Percentiles rank a stretch among this genome's conserved stretches.
Evolutionary conservation across 192 early-diverging fungal genomes (phyloP).

Genomic region (Podila epigama): DNA sequence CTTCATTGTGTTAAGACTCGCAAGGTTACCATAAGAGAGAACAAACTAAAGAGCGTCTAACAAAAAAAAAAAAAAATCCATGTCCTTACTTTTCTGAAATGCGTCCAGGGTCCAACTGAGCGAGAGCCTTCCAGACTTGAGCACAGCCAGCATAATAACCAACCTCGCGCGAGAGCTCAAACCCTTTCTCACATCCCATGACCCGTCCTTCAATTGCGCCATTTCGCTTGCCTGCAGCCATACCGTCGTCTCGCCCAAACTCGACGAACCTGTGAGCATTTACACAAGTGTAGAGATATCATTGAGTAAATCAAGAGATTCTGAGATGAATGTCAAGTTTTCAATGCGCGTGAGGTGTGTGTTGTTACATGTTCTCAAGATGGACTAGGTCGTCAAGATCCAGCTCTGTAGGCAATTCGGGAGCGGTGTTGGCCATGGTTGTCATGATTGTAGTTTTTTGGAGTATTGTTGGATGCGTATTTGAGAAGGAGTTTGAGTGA

Average conservation of each 20-base stretch:
- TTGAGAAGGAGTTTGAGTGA: not conserved
- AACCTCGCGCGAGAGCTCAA: conserved; percentile 61
- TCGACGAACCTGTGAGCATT: conserved; percentile 59
- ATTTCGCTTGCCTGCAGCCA: conserved; percentile 54
- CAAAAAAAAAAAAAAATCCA: not conserved
- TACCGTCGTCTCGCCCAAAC: conserved; percentile 61
- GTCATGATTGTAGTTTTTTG: not conserved
- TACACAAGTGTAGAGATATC: not conserved
- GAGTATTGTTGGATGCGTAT: no score
- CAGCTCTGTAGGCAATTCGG: conserved; percentile 45
- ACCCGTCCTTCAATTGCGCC: conserved; percentile 62
- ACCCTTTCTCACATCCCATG: conserved; percentile 64
- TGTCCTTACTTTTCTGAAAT: conserved; percentile 54
- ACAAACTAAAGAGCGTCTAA: not conserved
- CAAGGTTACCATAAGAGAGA: not conserved
- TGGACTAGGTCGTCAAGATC: conserved; percentile 57
- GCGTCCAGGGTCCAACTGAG: conserved; percentile 26
- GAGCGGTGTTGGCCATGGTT: conserved; percentile 9
- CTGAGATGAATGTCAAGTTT: no score
- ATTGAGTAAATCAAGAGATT: not conserved
- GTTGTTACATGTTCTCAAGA: conserved; percentile 56
- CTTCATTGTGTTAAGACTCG: no score
- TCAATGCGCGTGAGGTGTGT: not conserved
- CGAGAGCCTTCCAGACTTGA: conserved; percentile 53
- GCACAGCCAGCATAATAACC: conserved; percentile 63